Conservation (phyloP, 2,329 filamentous ascomycete species). For the Sphaceloma murrayae region DNA sequence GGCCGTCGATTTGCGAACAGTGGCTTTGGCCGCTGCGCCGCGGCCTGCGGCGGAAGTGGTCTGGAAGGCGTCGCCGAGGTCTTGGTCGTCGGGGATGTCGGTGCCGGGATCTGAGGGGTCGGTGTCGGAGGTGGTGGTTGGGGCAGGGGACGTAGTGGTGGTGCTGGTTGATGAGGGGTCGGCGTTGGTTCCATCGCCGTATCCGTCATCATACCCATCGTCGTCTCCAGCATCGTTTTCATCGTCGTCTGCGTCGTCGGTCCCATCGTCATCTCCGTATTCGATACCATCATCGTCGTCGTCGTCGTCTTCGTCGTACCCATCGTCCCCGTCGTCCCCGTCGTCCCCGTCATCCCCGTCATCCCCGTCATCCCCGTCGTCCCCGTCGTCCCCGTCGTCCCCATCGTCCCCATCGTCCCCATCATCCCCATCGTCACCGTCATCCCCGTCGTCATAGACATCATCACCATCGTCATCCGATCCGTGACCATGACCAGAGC, state of each 20-base stretch:
- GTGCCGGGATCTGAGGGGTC: background rate
- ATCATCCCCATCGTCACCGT: background rate
- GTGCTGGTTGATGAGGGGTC: background rate
- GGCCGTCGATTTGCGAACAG: background rate
- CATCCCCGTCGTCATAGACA: background rate
- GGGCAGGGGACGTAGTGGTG: background rate
- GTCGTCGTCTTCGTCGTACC: background rate
- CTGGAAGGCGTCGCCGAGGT: background rate
- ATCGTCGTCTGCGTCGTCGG: background rate
- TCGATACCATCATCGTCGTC: background rate
- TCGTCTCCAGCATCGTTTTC: too few species aligned
- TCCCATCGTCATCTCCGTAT: background rate
- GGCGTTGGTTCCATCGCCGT: too few species aligned
- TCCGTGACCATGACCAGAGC: background rate
- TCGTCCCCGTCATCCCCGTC: background rate
- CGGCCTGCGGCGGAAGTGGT: background rate
- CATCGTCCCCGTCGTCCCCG: background rate
- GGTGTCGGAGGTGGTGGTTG: background rate
- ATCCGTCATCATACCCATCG: too few species aligned
- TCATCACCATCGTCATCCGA: background rate
- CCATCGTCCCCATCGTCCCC: background rate
- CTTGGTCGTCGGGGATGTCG: background rate
- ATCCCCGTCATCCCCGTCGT: background rate
- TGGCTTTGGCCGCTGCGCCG: background rate
- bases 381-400: constrained; percentile 1